phyloP scores from a whole-genome alignment of 2,329 filamentous ascomycete species.

The Basipetospora chlamydospora region DNA sequence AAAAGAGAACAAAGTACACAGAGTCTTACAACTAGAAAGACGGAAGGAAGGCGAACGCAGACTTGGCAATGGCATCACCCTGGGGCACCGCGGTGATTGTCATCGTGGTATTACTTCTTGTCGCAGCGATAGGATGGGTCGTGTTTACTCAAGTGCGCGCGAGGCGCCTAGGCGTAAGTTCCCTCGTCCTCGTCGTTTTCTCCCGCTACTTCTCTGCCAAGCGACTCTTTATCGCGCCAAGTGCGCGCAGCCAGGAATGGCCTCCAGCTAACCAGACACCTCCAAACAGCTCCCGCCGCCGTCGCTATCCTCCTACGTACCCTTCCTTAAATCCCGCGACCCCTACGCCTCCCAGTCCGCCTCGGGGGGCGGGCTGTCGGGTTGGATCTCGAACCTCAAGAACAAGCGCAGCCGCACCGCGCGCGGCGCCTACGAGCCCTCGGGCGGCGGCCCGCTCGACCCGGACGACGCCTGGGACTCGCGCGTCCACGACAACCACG shows the following conservation, averaged over 20 bases:
- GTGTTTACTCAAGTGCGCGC: conserved; percentile 60
- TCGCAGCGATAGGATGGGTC: conserved; percentile 49
- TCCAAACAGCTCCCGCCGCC: conserved; percentile 57
- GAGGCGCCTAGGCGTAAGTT: conserved; percentile 51
- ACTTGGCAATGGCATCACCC: too few relatives aligned
- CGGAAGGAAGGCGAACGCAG: too few relatives aligned
- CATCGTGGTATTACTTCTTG: conserved; percentile 46
- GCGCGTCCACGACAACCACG: conserved; percentile 54
- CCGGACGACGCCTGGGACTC: conserved; percentile 80
- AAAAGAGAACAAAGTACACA: too few relatives aligned
- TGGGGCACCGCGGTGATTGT: conserved; percentile 65
- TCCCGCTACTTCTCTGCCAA: too few relatives aligned
- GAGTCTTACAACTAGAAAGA: too few relatives aligned
- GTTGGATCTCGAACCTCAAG: conserved; percentile 58
- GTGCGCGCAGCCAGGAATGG: too few relatives aligned
- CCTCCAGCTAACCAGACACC: too few relatives aligned
- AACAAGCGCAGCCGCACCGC: conserved; percentile 52
- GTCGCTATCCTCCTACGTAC: conserved; percentile 52
- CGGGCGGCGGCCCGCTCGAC: conserved; percentile 46
- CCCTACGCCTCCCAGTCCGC: conserved; percentile 37
- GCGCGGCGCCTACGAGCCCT: conserved; percentile 55
- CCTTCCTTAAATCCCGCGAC: conserved; percentile 42
- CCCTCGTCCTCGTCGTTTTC: conserved; percentile 2
- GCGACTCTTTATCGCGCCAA: too few relatives aligned
- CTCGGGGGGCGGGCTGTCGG: conserved; percentile 46